Evolutionary conservation across 1,139 yeast genomes (phyloP), one percentile per base, ranked within the genome.

Genomic region (Magnusiomyces tetraspermus): DNA sequence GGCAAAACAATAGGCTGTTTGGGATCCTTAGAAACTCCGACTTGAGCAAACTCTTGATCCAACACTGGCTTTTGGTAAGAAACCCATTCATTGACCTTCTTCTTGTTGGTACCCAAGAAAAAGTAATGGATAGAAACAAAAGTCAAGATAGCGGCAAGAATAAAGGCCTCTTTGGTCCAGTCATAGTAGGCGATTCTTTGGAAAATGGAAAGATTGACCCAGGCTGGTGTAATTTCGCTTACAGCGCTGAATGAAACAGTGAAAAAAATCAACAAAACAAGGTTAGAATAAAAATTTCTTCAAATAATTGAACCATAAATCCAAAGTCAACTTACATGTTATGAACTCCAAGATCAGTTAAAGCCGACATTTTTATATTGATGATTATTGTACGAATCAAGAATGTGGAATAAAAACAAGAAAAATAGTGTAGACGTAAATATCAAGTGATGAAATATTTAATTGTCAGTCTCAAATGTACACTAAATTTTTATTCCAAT

Each of bases 101-200:
- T 63, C 53, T 74, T 70, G 72, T 90, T 90, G 66, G 75, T 72
- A 46, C 63, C 61, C 51, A 78, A 77, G 53, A 96, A 97, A 52
- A 75, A 53, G 61, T 71, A 73, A 74, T 76, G 67, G 33, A 61
- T 55, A 2, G 57, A 55, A 11, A 82, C 55, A 59, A 67, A 70
- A 23, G 60, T 60, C 6, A 56, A 42, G 52, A 85, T 76, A 54
- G 83, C 68, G 8, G 71, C 75, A 28, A 84, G 43, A 26, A 87
- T 78, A 57, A 77, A 63, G 28, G 73, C 48, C 71, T 92, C 98
- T 63, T 85, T 76, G 49, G 74, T 74, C 96, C 97, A 92, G 67
- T 85, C 80, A 67, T 83, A 76, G 50, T 72, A 63, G 56, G 60
- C 54, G 50, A 82, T 58, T 15, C 74, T 63, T 55, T 66, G 62